Conservation (phyloP, 371 early-diverging fungal species). For the Mucor irregularis region DNA sequence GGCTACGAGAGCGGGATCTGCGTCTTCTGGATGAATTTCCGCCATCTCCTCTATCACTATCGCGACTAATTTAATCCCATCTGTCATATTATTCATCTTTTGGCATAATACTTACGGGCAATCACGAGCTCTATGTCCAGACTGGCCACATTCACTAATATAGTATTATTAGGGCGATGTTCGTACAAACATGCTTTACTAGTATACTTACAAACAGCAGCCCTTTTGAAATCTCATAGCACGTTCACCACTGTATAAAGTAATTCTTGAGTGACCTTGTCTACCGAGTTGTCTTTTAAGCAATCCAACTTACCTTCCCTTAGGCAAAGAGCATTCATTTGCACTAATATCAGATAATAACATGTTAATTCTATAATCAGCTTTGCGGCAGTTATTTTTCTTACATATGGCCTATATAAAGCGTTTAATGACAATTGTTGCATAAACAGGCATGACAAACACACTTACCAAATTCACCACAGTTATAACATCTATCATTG, state of each 20-base stretch:
- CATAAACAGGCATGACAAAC: background rate
- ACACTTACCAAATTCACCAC: slow-evolving; percentile 40
- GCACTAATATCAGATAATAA: slow-evolving; percentile 20
- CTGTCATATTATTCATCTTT: background rate
- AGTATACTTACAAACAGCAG: slow-evolving; percentile 39
- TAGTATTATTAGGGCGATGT: background rate
- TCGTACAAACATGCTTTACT: background rate
- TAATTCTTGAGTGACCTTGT: too few relatives aligned
- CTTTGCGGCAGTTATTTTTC: background rate
- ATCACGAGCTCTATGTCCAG: slow-evolving; percentile 42
- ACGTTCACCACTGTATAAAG: slow-evolving; percentile 38
- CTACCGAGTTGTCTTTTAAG: too few relatives aligned
- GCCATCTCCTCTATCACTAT: slow-evolving; percentile 1
- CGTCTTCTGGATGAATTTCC: slow-evolving; percentile 20
- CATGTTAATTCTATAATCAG: background rate
- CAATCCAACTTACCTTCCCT: slow-evolving; percentile 41
- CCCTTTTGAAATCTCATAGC: slow-evolving; percentile 44
- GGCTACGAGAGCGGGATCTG: slow-evolving; percentile 18
- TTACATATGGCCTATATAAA: slow-evolving; percentile 41
- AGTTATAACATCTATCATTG: slow-evolving; percentile 43
- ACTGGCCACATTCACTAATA: slow-evolving; percentile 39
- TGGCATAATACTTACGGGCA: slow-evolving; percentile 33
- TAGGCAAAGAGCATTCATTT: slow-evolving; percentile 45
- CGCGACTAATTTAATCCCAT: background rate
- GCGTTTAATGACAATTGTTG: background rate